A percentile compares a stretch with the other conserved stretches of the same genome.
Evolutionary conservation across 176 grass and related monocot genomes (phyloP).

Genomic region (Hordeum marinum): DNA sequence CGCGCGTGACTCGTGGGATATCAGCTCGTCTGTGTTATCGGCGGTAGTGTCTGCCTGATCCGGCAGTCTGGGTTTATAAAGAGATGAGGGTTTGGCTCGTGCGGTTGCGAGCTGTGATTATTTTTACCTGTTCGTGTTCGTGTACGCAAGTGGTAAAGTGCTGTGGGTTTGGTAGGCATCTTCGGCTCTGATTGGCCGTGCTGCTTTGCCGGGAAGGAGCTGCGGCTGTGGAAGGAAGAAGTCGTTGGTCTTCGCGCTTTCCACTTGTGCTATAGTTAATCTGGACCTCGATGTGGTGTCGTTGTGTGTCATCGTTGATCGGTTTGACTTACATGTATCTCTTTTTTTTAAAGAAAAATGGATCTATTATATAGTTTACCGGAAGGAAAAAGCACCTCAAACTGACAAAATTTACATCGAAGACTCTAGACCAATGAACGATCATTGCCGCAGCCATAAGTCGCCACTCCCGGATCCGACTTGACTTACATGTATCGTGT

Average conservation of each 20-base stretch:
- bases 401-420: too few species aligned
- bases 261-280: background rate
- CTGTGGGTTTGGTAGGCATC: background rate
- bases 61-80: constrained; percentile 35
- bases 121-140: background rate
- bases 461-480: too few species aligned
- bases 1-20: background rate
- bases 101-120: background rate
- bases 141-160: constrained; percentile 29
- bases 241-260: background rate
- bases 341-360: too few species aligned
- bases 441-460: too few species aligned
- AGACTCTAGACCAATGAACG: too few species aligned
- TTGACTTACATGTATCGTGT: background rate
- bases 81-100: background rate
- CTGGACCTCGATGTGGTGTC: background rate
- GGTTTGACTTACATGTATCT: background rate
- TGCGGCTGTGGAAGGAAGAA: background rate
- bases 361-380: too few species aligned
- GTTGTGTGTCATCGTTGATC: background rate
- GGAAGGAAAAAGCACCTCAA: too few species aligned
- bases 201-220: constrained; percentile 17
- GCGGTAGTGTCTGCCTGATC: too few species aligned
- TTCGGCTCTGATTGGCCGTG: background rate
- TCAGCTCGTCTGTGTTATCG: too few species aligned